phyloP scores from a whole-genome alignment of 1,139 yeast species.

The Zygoascus hellenicus region DNA sequence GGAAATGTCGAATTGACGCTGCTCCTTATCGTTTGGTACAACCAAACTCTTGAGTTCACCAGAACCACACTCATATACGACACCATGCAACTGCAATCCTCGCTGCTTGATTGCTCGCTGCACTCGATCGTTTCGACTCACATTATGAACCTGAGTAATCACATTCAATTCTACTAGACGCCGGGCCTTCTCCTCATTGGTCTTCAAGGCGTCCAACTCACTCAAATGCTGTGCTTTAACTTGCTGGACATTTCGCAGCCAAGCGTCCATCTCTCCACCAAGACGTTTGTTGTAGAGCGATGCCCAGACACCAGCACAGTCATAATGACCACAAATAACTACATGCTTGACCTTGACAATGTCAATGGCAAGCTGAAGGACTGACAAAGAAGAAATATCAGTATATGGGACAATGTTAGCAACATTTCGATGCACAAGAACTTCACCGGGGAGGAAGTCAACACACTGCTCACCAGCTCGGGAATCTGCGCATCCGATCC shows the following conservation, averaged over 20 bases:
- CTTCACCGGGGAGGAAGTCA: slow-evolving; percentile 81
- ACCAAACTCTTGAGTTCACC: slow-evolving; percentile 50
- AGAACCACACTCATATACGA: slow-evolving; percentile 78
- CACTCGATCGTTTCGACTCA: slow-evolving; percentile 71
- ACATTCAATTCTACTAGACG: slow-evolving; percentile 78
- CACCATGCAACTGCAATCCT: slow-evolving; percentile 83
- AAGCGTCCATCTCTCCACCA: slow-evolving; percentile 70
- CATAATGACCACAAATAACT: slow-evolving; percentile 95
- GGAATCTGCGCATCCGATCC: slow-evolving; percentile 96
- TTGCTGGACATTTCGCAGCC: slow-evolving; percentile 72
- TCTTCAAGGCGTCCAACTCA: slow-evolving; percentile 36
- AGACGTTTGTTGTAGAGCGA: slow-evolving; percentile 64
- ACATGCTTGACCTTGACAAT: slow-evolving; percentile 78
- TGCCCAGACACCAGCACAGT: slow-evolving; percentile 95
- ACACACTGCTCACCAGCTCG: slow-evolving; percentile 79
- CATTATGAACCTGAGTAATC: slow-evolving; percentile 47
- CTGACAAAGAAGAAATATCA: slow-evolving; percentile 75
- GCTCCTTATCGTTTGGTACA: not conserved
- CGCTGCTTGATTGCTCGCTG: slow-evolving; percentile 61
- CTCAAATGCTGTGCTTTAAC: slow-evolving; percentile 52
- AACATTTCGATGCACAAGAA: slow-evolving; percentile 88
- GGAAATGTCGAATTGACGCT: not conserved
- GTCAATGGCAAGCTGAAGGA: slow-evolving; percentile 85
- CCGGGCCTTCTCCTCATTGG: slow-evolving; percentile 45
- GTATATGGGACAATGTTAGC: slow-evolving; percentile 73